phyloP scores from a whole-genome alignment of 352 stramenopile species.

The Pythium angustatum region DNA sequence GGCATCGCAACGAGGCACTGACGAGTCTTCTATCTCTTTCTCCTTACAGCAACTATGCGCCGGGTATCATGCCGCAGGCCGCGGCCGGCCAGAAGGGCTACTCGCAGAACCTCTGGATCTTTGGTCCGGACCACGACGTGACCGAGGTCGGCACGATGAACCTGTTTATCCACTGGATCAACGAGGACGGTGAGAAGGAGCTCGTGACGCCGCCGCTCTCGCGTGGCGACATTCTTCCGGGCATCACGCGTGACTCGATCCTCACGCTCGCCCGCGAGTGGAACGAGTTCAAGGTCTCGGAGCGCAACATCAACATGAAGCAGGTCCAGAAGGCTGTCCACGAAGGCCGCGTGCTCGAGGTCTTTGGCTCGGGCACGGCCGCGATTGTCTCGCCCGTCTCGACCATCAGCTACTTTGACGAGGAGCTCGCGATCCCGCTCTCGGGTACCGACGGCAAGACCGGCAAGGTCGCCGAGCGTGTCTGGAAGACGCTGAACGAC shows the following conservation, averaged over 20 bases:
- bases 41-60: slow-evolving; percentile 64
- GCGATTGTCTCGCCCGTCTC: slow-evolving; percentile 94
- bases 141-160: slow-evolving; percentile 97
- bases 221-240: slow-evolving; percentile 96
- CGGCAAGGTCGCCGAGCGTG: slow-evolving; percentile 83
- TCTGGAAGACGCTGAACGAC: slow-evolving; percentile 90
- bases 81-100: slow-evolving; percentile 86
- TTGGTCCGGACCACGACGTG: slow-evolving; percentile 91
- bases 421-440: slow-evolving; percentile 90
- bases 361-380: slow-evolving; percentile 96
- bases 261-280: slow-evolving; percentile 90
- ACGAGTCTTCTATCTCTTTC: neutral
- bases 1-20: too few relatives aligned
- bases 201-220: slow-evolving; percentile 95
- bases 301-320: slow-evolving; percentile 94
- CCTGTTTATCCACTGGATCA: slow-evolving; percentile 96
- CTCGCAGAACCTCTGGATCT: slow-evolving; percentile 95
- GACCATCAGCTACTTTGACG: slow-evolving; percentile 92
- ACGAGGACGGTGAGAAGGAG: slow-evolving; percentile 92
- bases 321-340: slow-evolving; percentile 92
- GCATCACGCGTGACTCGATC: slow-evolving; percentile 96
- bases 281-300: slow-evolving; percentile 94
- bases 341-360: slow-evolving; percentile 91
- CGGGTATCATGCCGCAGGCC: slow-evolving; percentile 91
- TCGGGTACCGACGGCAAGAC: slow-evolving; percentile 80